A percentile compares a stretch with the other conserved stretches of the same genome.
Evolutionary conservation across 768 basidiomycete species (phyloP).

Genomic region (Pisolithus marmoratus): DNA sequence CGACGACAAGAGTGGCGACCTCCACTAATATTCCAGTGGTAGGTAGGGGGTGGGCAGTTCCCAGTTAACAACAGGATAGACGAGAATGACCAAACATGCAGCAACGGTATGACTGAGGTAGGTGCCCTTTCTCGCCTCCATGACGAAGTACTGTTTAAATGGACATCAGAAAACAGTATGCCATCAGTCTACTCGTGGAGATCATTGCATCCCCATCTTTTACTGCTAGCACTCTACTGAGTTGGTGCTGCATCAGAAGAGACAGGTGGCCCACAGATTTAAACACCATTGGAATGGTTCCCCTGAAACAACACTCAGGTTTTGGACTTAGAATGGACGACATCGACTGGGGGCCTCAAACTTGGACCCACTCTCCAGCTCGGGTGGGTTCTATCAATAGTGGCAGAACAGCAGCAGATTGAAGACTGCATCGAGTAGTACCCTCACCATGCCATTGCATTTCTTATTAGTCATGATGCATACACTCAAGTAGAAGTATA

Average conservation of each 20-base stretch:
- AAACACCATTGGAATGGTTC: conserved; percentile 9
- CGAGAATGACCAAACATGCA: conserved; percentile 13
- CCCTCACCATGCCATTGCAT: no score
- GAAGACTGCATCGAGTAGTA: no score
- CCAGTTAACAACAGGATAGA: conserved; percentile 23
- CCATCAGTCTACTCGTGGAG: conserved; percentile 27
- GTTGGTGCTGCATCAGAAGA: conserved; percentile 30
- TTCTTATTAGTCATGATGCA: no score
- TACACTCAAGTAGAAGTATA: no score
- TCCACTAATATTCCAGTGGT: conserved; percentile 47
- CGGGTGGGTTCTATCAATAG: no score
- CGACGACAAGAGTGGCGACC: conserved; percentile 84
- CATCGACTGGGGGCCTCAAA: conserved; percentile 16
- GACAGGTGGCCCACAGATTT: conserved; percentile 18
- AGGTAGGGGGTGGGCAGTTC: conserved; percentile 83
- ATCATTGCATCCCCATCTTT: conserved; percentile 29
- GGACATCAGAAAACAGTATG: conserved; percentile 15
- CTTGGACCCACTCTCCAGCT: no score
- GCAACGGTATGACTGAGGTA: conserved; percentile 31
- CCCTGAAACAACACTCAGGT: conserved; percentile 8
- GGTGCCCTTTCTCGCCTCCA: conserved; percentile 14
- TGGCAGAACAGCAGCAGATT: no score
- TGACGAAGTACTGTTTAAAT: conserved; percentile 16
- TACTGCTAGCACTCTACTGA: conserved; percentile 27
- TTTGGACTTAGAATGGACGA: conserved; percentile 13